phyloP scores from a whole-genome alignment of 441 rosid species.

The Croton setiger region DNA sequence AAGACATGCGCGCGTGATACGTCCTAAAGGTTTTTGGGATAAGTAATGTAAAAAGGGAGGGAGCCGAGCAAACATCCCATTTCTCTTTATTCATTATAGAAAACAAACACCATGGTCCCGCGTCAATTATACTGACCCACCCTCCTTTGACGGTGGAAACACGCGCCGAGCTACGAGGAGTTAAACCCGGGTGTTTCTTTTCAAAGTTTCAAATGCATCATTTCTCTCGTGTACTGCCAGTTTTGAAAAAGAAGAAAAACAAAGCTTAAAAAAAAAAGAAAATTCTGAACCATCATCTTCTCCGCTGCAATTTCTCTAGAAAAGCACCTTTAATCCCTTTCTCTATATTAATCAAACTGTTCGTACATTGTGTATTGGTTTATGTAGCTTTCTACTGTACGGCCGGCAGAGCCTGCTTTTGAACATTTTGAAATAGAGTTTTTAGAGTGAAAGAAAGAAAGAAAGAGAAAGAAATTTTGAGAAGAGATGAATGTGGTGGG shows the following conservation, averaged over 20 bases:
- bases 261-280: not conserved
- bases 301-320: conserved; percentile 6
- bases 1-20: conserved; percentile 16
- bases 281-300: conserved; percentile 1
- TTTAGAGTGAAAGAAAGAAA: not conserved
- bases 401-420: not conserved
- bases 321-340: not conserved
- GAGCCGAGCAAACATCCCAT: not conserved
- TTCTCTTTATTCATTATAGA: not conserved
- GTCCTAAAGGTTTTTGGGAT: not conserved
- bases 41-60: not conserved
- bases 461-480: conserved; percentile 6
- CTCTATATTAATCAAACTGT: not conserved
- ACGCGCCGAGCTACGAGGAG: not conserved
- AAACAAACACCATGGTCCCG: not conserved
- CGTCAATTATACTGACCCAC: not conserved
- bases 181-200: conserved; percentile 11
- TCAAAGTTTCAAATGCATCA: conserved; percentile 3
- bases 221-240: not conserved
- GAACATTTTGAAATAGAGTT: not conserved
- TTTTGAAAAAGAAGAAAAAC: not conserved
- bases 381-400: conserved; percentile 5
- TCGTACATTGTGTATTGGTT: not conserved
- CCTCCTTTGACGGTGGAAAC: not conserved
- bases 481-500: conserved; percentile 38